A percentile compares a stretch with the other conserved stretches of the same genome.
Evolutionary conservation across 2,329 filamentous ascomycete genomes (phyloP).

Genomic region (Leptographium wingfieldii): DNA sequence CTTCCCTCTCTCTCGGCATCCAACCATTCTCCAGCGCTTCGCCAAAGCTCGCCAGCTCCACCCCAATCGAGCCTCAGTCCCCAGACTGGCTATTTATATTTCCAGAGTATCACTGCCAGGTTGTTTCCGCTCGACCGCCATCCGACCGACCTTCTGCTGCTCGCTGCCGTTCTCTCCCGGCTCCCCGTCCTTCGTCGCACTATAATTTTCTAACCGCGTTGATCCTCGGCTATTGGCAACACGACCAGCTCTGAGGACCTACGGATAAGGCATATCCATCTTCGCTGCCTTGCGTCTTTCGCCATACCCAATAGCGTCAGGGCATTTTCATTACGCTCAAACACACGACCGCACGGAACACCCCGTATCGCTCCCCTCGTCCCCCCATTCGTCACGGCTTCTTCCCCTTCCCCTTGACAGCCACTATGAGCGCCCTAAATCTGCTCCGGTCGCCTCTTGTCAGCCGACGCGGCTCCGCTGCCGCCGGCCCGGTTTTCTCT

Average conservation of each 20-base stretch:
- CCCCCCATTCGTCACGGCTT: background rate
- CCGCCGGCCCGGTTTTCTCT: conserved; percentile 10
- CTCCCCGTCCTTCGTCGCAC: background rate
- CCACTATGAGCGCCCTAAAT: conserved; percentile 9
- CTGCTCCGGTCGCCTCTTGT: conserved; percentile 7
- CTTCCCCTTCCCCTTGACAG: background rate
- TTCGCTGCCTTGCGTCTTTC: background rate
- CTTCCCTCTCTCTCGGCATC: background rate
- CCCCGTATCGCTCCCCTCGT: background rate
- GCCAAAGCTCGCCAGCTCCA: too few relatives aligned
- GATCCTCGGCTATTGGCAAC: conserved; percentile 11
- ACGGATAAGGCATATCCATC: background rate
- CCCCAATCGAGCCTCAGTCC: background rate
- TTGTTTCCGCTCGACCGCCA: conserved; percentile 2
- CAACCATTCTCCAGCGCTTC: background rate
- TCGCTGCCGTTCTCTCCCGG: background rate
- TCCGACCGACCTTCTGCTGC: background rate
- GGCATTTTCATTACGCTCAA: conserved; percentile 2
- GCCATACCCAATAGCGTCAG: conserved; percentile 8
- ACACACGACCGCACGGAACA: background rate
- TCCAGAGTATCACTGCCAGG: background rate
- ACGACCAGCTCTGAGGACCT: background rate
- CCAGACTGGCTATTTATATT: background rate
- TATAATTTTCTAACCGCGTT: conserved; percentile 4
- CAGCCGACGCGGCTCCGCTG: conserved; percentile 7